Percentiles rank a stretch among this genome's conserved stretches.
These are phyloP conservation scores for Fusarium gaditjirri DNA, from an alignment of 2,329 filamentous ascomycete species.

Conservation along the genomic window DNA sequence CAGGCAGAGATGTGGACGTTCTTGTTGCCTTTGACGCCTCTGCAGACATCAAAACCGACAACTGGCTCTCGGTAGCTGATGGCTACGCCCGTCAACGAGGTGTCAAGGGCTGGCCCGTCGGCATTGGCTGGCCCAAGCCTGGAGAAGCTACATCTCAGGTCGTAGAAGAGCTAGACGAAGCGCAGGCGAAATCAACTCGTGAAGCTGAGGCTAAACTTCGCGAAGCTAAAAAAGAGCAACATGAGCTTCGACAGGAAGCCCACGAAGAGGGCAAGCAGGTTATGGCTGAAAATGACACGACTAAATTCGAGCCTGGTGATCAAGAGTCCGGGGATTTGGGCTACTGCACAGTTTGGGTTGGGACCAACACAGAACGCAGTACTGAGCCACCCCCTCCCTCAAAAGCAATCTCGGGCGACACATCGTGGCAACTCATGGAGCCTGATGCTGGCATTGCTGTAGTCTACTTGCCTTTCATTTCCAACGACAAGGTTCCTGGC, in stretches of 20 bases:
- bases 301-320: constrained; percentile 55
- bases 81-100: constrained; percentile 91
- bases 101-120: constrained; percentile 93
- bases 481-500: constrained; percentile 80
- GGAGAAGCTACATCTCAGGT: constrained; percentile 69
- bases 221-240: constrained; percentile 65
- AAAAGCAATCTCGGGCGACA: constrained; percentile 68
- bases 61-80: constrained; percentile 95
- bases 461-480: constrained; percentile 88
- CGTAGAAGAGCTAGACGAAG: constrained; percentile 70
- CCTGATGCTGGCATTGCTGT: constrained; percentile 88
- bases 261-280: constrained; percentile 37
- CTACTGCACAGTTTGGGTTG: constrained; percentile 96
- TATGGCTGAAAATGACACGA: constrained; percentile 45
- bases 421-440: constrained; percentile 73
- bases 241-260: constrained; percentile 43
- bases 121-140: constrained; percentile 87
- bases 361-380: constrained; percentile 78
- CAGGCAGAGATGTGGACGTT: constrained; percentile 88
- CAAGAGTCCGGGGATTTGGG: constrained; percentile 72
- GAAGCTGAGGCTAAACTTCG: constrained; percentile 73
- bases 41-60: constrained; percentile 91
- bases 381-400: constrained; percentile 62
- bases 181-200: constrained; percentile 68
- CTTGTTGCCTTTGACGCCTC: constrained; percentile 94